Percentiles rank a stretch among this genome's conserved stretches.
These are phyloP conservation scores for Apiotrichum mycotoxinovorans DNA, from an alignment of 1,284 basidiomycete species.

Conservation along the genomic window DNA sequence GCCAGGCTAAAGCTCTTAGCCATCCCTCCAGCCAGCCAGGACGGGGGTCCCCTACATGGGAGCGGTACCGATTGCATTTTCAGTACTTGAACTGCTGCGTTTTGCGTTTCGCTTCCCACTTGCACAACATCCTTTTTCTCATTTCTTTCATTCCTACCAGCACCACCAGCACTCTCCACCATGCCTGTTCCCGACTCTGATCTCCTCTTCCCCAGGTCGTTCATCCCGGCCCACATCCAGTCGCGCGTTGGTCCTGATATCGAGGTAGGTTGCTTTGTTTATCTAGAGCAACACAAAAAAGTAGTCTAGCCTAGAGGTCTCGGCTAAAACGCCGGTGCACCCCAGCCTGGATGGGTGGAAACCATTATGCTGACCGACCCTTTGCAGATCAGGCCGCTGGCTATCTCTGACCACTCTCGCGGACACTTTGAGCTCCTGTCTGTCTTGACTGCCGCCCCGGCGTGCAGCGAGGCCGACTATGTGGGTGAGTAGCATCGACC, in stretches of 20 bases:
- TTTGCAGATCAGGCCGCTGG: slow-evolving; percentile 81
- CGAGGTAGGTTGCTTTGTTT: slow-evolving; percentile 18
- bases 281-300: too few relatives aligned
- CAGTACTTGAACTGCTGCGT: too few relatives aligned
- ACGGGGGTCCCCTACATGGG: too few relatives aligned
- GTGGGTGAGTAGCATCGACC: slow-evolving; percentile 22
- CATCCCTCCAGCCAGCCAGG: too few relatives aligned
- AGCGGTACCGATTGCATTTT: too few relatives aligned
- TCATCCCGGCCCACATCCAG: slow-evolving; percentile 30
- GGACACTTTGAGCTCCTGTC: slow-evolving; percentile 80
- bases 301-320: too few relatives aligned
- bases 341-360: too few relatives aligned
- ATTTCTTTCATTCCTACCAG: too few relatives aligned
- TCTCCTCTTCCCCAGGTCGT: slow-evolving; percentile 33
- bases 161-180: too few relatives aligned
- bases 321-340: neutral
- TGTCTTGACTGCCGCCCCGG: slow-evolving; percentile 73
- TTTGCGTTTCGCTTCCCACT: neutral
- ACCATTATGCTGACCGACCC: too few relatives aligned
- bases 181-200: slow-evolving; percentile 17
- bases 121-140: neutral
- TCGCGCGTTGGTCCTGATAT: slow-evolving; percentile 30
- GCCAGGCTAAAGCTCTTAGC: too few relatives aligned
- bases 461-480: slow-evolving; percentile 67
- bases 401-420: slow-evolving; percentile 75